Conservation (phyloP, 2,329 filamentous ascomycete genomes). For the Ciborinia camelliae region DNA sequence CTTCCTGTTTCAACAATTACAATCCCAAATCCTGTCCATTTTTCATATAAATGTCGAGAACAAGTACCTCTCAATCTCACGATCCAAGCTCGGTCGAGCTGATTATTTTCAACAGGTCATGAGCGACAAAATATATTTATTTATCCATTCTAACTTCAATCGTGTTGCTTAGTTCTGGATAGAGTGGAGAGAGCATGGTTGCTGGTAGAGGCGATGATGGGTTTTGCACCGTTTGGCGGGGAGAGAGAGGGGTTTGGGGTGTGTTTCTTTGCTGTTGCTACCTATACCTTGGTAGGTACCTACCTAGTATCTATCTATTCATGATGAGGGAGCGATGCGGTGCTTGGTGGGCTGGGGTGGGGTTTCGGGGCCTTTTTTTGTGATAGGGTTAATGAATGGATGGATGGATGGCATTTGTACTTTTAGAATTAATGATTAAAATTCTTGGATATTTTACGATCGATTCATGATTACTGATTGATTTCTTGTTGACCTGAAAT, state of each 20-base stretch:
- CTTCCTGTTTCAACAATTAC: not conserved
- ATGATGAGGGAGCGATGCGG: not conserved
- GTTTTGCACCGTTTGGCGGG: not conserved
- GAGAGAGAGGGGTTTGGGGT: not conserved
- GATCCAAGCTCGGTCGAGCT: slow-evolving; percentile 15
- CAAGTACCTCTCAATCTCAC: slow-evolving; percentile 8
- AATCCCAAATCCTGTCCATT: not conserved
- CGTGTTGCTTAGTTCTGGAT: slow-evolving; percentile 16
- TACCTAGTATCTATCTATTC: no score
- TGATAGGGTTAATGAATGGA: no score
- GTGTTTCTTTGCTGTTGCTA: not conserved
- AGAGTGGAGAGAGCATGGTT: not conserved
- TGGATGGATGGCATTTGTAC: slow-evolving; percentile 10
- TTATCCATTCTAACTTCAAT: slow-evolving; percentile 6
- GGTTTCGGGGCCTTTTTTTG: not conserved
- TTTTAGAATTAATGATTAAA: slow-evolving; percentile 9
- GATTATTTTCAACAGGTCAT: slow-evolving; percentile 17
- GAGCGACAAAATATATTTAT: no score
- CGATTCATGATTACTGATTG: not conserved
- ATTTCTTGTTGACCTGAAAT: not conserved
- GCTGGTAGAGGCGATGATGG: not conserved
- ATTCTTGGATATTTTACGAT: not conserved
- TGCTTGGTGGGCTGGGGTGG: slow-evolving; percentile 2
- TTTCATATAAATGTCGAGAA: slow-evolving; percentile 10
- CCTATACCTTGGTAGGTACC: no score